Percentiles rank a stretch among this genome's conserved stretches.
phyloP scores from a whole-genome alignment of 345 rosid genomes.

The Raphanus sativus region DNA sequence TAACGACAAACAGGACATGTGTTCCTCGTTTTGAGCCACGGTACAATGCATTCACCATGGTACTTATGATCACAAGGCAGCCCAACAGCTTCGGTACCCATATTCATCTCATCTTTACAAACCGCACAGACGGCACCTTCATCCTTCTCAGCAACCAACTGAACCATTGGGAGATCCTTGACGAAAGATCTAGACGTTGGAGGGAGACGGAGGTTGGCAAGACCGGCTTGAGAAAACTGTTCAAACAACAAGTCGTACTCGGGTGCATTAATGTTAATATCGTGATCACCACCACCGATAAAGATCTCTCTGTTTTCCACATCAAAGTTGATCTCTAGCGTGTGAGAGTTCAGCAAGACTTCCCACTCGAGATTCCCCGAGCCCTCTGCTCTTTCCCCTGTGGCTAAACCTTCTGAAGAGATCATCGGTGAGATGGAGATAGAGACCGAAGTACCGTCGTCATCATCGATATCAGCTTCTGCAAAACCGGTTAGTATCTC shows the following conservation, averaged over 20 bases:
- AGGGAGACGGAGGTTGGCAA: slow-evolving; percentile 48
- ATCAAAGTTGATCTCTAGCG: slow-evolving; percentile 54
- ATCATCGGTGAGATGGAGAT: slow-evolving; percentile 51
- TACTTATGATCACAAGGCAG: slow-evolving; percentile 82
- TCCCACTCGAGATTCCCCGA: slow-evolving; percentile 74
- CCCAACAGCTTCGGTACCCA: slow-evolving; percentile 63
- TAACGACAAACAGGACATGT: slow-evolving; percentile 94
- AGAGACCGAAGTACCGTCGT: slow-evolving; percentile 42
- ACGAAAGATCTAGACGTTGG: slow-evolving; percentile 68
- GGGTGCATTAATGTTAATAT: slow-evolving; percentile 53
- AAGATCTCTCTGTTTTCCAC: slow-evolving; percentile 47
- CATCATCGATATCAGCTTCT: slow-evolving; percentile 52
- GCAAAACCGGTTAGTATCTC: slow-evolving; percentile 62
- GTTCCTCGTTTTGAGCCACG: slow-evolving; percentile 82
- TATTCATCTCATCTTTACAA: slow-evolving; percentile 77
- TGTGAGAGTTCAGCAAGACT: slow-evolving; percentile 62
- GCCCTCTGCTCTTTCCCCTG: slow-evolving; percentile 44
- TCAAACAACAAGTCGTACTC: slow-evolving; percentile 71
- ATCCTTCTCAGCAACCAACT: slow-evolving; percentile 35
- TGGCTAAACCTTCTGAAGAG: slow-evolving; percentile 52
- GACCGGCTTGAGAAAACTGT: slow-evolving; percentile 70
- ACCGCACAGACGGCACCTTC: slow-evolving; percentile 64
- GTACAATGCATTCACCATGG: slow-evolving; percentile 81
- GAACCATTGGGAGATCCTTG: slow-evolving; percentile 57
- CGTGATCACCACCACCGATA: slow-evolving; percentile 32